These are phyloP conservation scores for Mortierella hygrophila DNA, from an alignment of 192 early-diverging fungal species.

Conservation along the genomic window DNA sequence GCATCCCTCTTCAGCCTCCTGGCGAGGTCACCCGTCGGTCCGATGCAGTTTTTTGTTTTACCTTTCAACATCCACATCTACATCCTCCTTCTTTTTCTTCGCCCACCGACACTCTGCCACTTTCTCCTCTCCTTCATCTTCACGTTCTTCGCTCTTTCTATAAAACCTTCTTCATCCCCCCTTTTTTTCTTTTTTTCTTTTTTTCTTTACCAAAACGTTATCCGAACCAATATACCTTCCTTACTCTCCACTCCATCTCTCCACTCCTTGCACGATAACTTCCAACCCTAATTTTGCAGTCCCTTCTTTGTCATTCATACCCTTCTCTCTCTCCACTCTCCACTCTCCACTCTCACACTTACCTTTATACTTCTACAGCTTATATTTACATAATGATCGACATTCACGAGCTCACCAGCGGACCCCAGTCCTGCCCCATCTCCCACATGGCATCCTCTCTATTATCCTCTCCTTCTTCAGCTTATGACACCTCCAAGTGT, in stretches of 20 bases:
- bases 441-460: conserved; percentile 3
- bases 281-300: not conserved
- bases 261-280: not conserved
- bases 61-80: not conserved
- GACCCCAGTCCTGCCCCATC: conserved; percentile 4
- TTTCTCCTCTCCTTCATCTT: not conserved
- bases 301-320: not conserved
- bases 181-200: not conserved
- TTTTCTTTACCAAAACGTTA: not conserved
- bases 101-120: not conserved
- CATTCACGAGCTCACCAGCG: conserved; percentile 8
- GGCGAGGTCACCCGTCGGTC: not conserved
- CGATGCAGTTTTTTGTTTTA: not conserved
- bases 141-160: not conserved
- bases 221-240: not conserved
- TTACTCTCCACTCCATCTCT: not conserved
- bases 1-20: not conserved
- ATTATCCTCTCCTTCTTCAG: not conserved
- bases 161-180: not conserved
- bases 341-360: not conserved
- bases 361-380: not conserved
- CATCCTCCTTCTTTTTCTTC: not conserved
- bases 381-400: conserved; percentile 14
- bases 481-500: not conserved
- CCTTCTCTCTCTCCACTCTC: not conserved